These are phyloP conservation scores for Mycena galericulata DNA, from an alignment of 768 basidiomycete genomes.

Conservation along the genomic window DNA sequence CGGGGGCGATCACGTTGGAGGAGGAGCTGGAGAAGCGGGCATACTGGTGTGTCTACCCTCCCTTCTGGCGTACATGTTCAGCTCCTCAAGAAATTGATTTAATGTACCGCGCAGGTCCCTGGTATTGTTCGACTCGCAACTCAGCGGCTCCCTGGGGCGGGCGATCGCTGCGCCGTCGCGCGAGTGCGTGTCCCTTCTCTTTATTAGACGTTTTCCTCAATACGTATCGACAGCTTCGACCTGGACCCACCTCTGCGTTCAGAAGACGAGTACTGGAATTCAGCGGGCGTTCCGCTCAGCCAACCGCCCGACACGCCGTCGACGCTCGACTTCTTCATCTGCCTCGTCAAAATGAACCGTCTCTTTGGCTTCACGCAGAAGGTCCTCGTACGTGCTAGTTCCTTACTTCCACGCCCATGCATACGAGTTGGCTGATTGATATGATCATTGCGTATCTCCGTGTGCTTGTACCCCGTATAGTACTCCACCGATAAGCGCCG, in stretches of 20 bases:
- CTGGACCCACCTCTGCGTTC: constrained; percentile 53
- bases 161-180: constrained; percentile 15
- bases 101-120: constrained; percentile 9
- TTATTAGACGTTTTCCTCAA: background rate
- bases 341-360: constrained; percentile 50
- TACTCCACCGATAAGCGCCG: constrained; percentile 74
- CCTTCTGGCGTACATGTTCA: no score
- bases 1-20: constrained; percentile 43
- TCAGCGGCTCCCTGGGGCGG: constrained; percentile 24
- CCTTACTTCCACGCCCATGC: no score
- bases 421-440: no score
- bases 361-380: constrained; percentile 54
- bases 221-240: constrained; percentile 55
- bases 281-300: constrained; percentile 47
- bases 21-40: constrained; percentile 64
- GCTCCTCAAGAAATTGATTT: constrained; percentile 38
- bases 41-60: constrained; percentile 42
- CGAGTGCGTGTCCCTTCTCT: constrained; percentile 5
- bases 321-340: constrained; percentile 54
- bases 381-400: background rate
- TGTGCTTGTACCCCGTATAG: constrained; percentile 35
- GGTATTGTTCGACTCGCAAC: background rate
- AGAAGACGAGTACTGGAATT: constrained; percentile 37
- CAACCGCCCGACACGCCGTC: constrained; percentile 59
- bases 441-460: background rate